A percentile compares a stretch with the other conserved stretches of the same genome.
These are phyloP conservation scores for Russula griseocarnosa DNA, from an alignment of 768 basidiomycete genomes.

Conservation along the genomic window DNA sequence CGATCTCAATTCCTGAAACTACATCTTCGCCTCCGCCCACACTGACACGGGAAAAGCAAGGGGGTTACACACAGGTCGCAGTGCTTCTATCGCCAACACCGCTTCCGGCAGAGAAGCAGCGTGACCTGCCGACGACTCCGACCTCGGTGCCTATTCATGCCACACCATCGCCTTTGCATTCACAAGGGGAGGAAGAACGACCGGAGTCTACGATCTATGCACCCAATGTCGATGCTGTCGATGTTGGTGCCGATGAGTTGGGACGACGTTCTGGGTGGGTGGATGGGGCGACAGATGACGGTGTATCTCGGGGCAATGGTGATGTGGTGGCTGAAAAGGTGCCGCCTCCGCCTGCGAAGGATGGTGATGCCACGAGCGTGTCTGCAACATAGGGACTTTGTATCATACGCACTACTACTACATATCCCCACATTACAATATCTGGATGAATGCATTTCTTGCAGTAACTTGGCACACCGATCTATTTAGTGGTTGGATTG, in stretches of 20 bases:
- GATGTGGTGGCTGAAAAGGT: neutral
- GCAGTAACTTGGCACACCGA: no score
- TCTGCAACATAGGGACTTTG: neutral
- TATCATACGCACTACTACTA: neutral
- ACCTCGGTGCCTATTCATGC: constrained; percentile 2
- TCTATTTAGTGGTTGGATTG: no score
- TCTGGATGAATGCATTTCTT: no score
- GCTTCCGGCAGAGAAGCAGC: constrained; percentile 16
- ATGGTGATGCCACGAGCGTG: neutral
- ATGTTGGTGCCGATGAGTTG: neutral
- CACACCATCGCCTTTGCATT: constrained; percentile 2
- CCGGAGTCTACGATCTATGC: neutral
- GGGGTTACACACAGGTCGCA: constrained; percentile 33
- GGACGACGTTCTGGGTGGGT: neutral
- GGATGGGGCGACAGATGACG: neutral
- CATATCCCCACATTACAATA: no score
- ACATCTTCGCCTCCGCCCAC: neutral
- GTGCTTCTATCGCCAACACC: constrained; percentile 18
- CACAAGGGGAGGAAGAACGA: neutral
- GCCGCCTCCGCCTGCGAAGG: constrained; percentile 17
- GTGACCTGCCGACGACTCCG: constrained; percentile 5
- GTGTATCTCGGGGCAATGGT: neutral
- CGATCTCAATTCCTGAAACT: neutral
- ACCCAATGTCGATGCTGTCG: neutral
- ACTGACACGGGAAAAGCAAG: constrained; percentile 24